phyloP scores from a whole-genome alignment of 2,329 filamentous ascomycete species.

The Hyphodiscus sp. region DNA sequence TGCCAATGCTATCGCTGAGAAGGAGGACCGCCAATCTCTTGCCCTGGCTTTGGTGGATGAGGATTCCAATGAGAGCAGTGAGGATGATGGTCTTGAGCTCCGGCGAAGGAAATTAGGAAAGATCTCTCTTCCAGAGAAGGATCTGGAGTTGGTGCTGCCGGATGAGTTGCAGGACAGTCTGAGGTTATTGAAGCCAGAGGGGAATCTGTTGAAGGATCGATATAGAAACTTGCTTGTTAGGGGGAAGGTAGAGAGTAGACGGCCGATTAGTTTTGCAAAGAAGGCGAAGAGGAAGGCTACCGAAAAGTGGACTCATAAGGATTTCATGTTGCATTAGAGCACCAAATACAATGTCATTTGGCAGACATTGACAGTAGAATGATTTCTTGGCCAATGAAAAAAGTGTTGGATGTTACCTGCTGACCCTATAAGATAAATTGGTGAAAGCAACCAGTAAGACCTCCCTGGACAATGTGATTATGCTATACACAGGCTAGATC shows the following conservation, averaged over 20 bases:
- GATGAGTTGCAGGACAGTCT: conserved; percentile 80
- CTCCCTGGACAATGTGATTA: no score
- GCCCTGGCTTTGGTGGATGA: conserved; percentile 38
- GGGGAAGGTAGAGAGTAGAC: conserved; percentile 81
- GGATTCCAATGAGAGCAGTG: conserved; percentile 44
- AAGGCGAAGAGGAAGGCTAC: conserved; percentile 75
- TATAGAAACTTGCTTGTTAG: conserved; percentile 84
- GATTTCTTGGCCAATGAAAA: no score
- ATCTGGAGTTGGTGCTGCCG: conserved; percentile 73
- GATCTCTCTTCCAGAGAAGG: conserved; percentile 66
- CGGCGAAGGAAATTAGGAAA: conserved; percentile 70
- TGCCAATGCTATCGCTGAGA: conserved; percentile 53
- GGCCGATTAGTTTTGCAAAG: conserved; percentile 72
- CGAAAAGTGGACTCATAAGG: conserved; percentile 98
- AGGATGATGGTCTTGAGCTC: conserved; percentile 57
- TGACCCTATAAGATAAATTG: no score
- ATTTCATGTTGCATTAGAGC: conserved; percentile 51
- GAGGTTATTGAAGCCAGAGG: conserved; percentile 81
- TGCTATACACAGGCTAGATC: no score
- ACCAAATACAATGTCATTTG: background rate
- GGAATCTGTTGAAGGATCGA: conserved; percentile 87
- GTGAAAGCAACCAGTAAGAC: no score
- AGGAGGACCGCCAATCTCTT: conserved; percentile 40
- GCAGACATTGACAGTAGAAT: background rate
- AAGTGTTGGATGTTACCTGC: no score